phyloP scores from a whole-genome alignment of 164 flowering plant species.

The Echeveria elegans region DNA sequence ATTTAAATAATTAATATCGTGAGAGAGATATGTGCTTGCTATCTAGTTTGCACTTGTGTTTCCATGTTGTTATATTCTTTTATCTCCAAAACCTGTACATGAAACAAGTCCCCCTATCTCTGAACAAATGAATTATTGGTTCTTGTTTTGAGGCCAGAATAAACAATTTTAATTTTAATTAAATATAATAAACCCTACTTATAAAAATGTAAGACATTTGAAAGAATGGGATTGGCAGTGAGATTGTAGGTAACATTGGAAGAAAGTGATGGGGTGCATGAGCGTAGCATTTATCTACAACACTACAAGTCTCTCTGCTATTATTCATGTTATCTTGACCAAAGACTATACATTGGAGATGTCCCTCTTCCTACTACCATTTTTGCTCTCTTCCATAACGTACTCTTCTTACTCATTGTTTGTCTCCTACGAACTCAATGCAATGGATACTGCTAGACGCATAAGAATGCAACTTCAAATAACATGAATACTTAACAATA shows the following conservation, averaged over 20 bases:
- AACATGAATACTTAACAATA: background rate
- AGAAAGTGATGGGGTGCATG: slow-evolving; percentile 3
- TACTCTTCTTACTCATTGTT: background rate
- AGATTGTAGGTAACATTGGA: background rate
- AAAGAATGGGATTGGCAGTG: background rate
- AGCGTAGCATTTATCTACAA: slow-evolving; percentile 1
- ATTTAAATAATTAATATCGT: background rate
- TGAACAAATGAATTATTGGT: background rate
- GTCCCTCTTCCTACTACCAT: slow-evolving; percentile 2
- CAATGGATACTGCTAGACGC: background rate
- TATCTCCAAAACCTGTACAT: slow-evolving; percentile 3
- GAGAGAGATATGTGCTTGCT: background rate
- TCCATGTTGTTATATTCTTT: background rate
- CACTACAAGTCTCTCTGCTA: background rate
- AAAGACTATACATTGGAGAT: background rate
- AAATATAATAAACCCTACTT: background rate
- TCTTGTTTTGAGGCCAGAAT: background rate
- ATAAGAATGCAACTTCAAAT: background rate
- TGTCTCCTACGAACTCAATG: background rate
- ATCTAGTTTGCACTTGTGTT: background rate
- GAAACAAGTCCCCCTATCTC: background rate
- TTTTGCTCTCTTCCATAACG: slow-evolving; percentile 6
- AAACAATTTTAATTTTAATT: background rate
- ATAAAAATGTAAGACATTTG: background rate
- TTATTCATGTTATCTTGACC: slow-evolving; percentile 6